phyloP scores from a whole-genome alignment of 2,329 filamentous ascomycete genomes.

The Colletotrichum orbiculare region DNA sequence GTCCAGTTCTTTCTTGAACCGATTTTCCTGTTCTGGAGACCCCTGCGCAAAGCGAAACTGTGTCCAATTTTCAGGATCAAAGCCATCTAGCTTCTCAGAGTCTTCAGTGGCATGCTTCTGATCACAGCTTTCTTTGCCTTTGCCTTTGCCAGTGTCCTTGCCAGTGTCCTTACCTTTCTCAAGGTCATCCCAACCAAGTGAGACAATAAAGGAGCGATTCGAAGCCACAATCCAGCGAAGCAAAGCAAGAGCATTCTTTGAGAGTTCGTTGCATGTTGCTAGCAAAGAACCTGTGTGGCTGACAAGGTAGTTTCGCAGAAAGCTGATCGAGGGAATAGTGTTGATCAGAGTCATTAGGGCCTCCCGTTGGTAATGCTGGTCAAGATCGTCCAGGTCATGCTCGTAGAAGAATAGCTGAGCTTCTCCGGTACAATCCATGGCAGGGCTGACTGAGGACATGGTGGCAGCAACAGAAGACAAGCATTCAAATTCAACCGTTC shows the following conservation, averaged over 20 bases:
- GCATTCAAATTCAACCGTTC: constrained; percentile 22
- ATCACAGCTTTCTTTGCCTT: neutral
- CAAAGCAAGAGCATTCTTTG: constrained; percentile 73
- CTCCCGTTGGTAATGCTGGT: constrained; percentile 55
- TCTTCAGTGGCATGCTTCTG: constrained; percentile 21
- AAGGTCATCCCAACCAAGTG: constrained; percentile 64
- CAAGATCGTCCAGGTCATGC: constrained; percentile 67
- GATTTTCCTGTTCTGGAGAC: constrained; percentile 85
- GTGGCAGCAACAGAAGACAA: neutral
- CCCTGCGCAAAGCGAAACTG: constrained; percentile 93
- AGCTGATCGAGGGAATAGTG: constrained; percentile 68
- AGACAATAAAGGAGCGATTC: constrained; percentile 86
- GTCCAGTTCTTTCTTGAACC: constrained; percentile 74
- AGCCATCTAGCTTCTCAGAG: constrained; percentile 69
- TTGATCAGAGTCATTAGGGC: constrained; percentile 65
- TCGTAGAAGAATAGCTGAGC: constrained; percentile 56
- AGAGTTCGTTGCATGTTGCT: constrained; percentile 63
- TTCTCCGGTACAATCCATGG: constrained; percentile 15
- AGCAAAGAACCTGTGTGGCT: constrained; percentile 52
- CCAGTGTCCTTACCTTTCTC: neutral
- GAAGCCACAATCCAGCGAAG: constrained; percentile 91
- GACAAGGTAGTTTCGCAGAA: constrained; percentile 65
- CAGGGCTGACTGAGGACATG: neutral
- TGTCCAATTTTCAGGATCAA: constrained; percentile 67
- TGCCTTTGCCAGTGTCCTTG: constrained; percentile 7